These are phyloP conservation scores for Elsinoe australis DNA, from an alignment of 2,329 filamentous ascomycete genomes.

Conservation along the genomic window DNA sequence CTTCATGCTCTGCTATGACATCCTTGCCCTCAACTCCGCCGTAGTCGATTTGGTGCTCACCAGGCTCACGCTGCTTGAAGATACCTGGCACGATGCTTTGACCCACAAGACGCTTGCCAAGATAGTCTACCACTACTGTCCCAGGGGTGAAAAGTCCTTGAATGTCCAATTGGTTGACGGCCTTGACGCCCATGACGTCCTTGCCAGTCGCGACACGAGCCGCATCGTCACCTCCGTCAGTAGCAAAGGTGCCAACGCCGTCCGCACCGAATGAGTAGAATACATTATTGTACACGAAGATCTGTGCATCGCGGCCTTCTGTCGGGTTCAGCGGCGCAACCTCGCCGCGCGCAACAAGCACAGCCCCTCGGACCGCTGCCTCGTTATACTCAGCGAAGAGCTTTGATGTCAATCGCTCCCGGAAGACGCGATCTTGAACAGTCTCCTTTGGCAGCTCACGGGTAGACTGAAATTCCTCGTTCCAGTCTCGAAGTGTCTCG, in stretches of 20 bases:
- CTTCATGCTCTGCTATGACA: slow-evolving; percentile 80
- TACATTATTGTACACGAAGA: slow-evolving; percentile 99
- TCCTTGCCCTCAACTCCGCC: slow-evolving; percentile 97
- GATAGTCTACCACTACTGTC: slow-evolving; percentile 92
- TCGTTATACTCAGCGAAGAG: slow-evolving; percentile 97
- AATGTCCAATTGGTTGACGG: slow-evolving; percentile 96
- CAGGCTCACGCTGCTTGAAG: slow-evolving; percentile 95
- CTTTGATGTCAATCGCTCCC: slow-evolving; percentile 88
- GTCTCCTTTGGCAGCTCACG: slow-evolving; percentile 88
- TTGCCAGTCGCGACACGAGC: slow-evolving; percentile 93
- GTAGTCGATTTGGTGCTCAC: slow-evolving; percentile 98
- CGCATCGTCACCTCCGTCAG: slow-evolving; percentile 92
- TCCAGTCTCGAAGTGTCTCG: slow-evolving; percentile 94
- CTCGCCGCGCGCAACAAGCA: slow-evolving; percentile 86
- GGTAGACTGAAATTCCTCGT: slow-evolving; percentile 97
- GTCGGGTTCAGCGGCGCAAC: slow-evolving; percentile 92
- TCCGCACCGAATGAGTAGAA: slow-evolving; percentile 99
- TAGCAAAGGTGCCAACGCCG: slow-evolving; percentile 92
- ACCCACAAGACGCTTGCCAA: slow-evolving; percentile 92
- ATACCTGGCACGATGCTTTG: slow-evolving; percentile 98
- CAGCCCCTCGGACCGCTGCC: slow-evolving; percentile 82
- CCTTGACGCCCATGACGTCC: slow-evolving; percentile 86
- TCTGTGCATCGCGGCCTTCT: slow-evolving; percentile 85
- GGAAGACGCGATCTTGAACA: slow-evolving; percentile 91
- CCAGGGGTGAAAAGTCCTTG: slow-evolving; percentile 89